Base-by-base conservation (phyloP, 2,329 filamentous ascomycete species). In the Fragosphaeria purpurea region DNA sequence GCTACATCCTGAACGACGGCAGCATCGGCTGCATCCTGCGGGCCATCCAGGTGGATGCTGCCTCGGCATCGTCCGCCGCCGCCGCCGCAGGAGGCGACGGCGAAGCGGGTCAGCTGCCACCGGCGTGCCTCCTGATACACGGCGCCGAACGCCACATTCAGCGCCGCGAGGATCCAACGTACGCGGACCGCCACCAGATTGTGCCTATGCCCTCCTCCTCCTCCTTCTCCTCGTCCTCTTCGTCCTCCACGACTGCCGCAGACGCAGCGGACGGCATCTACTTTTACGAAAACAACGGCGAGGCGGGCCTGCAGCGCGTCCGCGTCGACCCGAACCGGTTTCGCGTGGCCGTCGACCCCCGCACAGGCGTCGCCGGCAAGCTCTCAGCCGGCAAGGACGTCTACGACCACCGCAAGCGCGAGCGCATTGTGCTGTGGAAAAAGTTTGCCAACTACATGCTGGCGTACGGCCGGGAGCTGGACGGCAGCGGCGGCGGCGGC, bases 1-100 rank as follows among this genome's bases (percentile, higher is more conserved):
- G 87, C 38, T 93, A 91, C 61, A 88, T 91, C 52, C 71, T 93
- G 49, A 87, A 87, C 55, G 85, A 91, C 57, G 86, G 87, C 34
- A 88, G 82, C 55, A 82, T 90, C 22, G 87, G 86, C 12, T 89
- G 85, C 56, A 79, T 84, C 46, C 69, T 82, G 47, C 71, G 74
- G 31, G 77, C 76, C 52, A 76, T 81, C 48, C 73, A 75, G 10
- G 53, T 46, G 13, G 49, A 51, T 37, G 40, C 53, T 7, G 40
- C 53, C 9, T 54, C 52, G 22, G 37, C 22, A n/a, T 47, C 49
- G 5, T 13, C 49, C n/a, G 44, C 73, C 1, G 70, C 70, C 1
- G 70, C 75, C 46, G 75, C 73, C 33, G 73, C 71, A 54, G 68
- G 22, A 22, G 70, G 70, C 1, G 70, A 75, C 46, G 75, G 73